Base-by-base conservation (phyloP, 495 filamentous ascomycete species). In the Lepidopterella palustris region DNA sequence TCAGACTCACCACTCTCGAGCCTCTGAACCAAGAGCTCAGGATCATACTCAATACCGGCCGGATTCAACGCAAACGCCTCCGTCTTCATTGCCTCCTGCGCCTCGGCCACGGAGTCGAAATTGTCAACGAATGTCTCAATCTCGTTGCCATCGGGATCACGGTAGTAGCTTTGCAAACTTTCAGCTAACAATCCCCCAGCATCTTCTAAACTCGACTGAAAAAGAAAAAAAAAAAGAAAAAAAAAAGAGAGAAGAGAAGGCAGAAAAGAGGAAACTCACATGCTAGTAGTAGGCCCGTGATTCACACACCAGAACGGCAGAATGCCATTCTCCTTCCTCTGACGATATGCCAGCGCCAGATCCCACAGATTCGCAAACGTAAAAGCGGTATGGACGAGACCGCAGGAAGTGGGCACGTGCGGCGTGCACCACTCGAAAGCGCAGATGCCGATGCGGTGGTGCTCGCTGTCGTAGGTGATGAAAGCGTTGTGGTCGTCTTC, bases 401-500 rank as follows among this genome's bases (percentile, higher is more conserved):
- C 56, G 5, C 5, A 3, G 45, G 56, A 53, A 4, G 3, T 0
- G 5, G 2, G 21, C 2, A 42, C 39, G 13, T 42, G 2, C 6
- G 39, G 39, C 2, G 2, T 20, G 6, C 39, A 42, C 39, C 39
- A 42, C 20, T 42, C 39, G 39, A 42, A 42, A 20, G 39, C 39
- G 6, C 39, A 42, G 1, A 42, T 42, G 39, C 39, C 39, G 47
- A 64, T 54, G 50, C 64, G 64, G 45, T 67, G 61, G 45, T 67
- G 64, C 42, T 67, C 64, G 10, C 64, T 53, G 54, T 64, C 64
- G 47, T 64, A 67, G 15, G 39, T 50, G 8, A 67, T 27, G 60
- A 66, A 63, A 21, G 32, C 25, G 2, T 58, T 58, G 20, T 26
- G 15, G 27, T 54, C 47, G 15, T 42, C 29, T 15, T 53, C 40